Conservation (phyloP, 2,329 filamentous ascomycete species). For the Dissoconium aciculare region DNA sequence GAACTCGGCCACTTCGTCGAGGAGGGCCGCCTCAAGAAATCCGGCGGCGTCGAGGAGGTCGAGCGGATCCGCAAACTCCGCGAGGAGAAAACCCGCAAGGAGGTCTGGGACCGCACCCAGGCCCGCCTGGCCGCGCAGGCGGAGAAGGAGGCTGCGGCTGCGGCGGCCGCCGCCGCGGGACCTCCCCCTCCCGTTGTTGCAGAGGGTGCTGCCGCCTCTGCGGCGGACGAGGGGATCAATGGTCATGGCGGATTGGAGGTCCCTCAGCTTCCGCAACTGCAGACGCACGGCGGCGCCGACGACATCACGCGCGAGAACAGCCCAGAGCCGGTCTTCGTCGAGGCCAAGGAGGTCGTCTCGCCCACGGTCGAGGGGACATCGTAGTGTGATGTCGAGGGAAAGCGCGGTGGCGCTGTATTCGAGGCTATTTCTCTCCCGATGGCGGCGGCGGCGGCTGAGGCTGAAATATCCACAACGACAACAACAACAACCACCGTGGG, state of each 20-base stretch:
- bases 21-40: conserved; percentile 88
- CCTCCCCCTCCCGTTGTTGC: conserved; percentile 14
- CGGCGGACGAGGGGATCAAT: conserved; percentile 2
- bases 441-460: no score
- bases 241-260: conserved; percentile 6
- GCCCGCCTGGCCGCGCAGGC: conserved; percentile 30
- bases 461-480: no score
- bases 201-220: conserved; percentile 11
- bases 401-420: no score
- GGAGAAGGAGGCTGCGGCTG: conserved; percentile 29
- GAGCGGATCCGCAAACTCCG: conserved; percentile 71
- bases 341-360: conserved; percentile 17
- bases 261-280: conserved; percentile 6
- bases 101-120: conserved; percentile 46
- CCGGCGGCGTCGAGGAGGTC: conserved; percentile 84
- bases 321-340: conserved; percentile 18
- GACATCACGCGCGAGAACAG: conserved; percentile 6
- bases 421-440: no score
- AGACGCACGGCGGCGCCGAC: conserved; percentile 7
- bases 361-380: neutral
- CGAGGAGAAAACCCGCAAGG: conserved; percentile 71
- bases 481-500: no score
- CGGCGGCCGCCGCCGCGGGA: conserved; percentile 16
- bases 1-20: conserved; percentile 76
- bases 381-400: no score